Conservation (phyloP, 169 alveolate species). For the Plasmodium gallinaceum region DNA sequence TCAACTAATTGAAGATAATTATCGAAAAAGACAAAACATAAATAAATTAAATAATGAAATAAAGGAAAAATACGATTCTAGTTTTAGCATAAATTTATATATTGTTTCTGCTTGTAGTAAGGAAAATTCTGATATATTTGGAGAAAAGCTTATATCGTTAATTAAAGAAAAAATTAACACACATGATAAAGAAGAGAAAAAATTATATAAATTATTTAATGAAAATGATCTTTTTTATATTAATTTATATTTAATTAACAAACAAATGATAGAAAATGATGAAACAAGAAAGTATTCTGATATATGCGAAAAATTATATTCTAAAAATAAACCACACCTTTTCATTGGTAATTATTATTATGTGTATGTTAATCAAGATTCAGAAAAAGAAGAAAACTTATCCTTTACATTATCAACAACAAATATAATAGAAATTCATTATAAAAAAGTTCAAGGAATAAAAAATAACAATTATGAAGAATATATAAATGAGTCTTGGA, state of each 20-base stretch:
- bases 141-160: constrained; percentile 19
- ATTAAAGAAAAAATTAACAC: constrained; percentile 6
- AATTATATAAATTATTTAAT: not conserved
- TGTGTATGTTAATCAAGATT: constrained; percentile 38
- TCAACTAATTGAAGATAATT: not conserved
- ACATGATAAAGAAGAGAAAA: constrained; percentile 6
- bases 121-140: constrained; percentile 14
- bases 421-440: constrained; percentile 40
- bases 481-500: constrained; percentile 44
- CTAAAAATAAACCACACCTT: not conserved
- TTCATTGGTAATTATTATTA: constrained; percentile 35
- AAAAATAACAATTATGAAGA: not conserved
- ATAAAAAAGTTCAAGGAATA: constrained; percentile 6
- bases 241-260: constrained; percentile 15
- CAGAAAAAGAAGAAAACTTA: constrained; percentile 12
- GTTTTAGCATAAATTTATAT: constrained; percentile 11
- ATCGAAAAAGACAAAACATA: not conserved
- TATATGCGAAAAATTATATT: constrained; percentile 17
- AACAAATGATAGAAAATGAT: constrained; percentile 16
- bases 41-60: not conserved
- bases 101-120: constrained; percentile 23
- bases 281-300: not conserved
- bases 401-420: constrained; percentile 36
- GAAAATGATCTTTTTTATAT: constrained; percentile 30
- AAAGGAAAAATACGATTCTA: constrained; percentile 1